A percentile compares a stretch with the other conserved stretches of the same genome.
These are phyloP conservation scores for Prasinococcaceae sp. DNA, from an alignment of 139 green algal species.

Conservation along the genomic window DNA sequence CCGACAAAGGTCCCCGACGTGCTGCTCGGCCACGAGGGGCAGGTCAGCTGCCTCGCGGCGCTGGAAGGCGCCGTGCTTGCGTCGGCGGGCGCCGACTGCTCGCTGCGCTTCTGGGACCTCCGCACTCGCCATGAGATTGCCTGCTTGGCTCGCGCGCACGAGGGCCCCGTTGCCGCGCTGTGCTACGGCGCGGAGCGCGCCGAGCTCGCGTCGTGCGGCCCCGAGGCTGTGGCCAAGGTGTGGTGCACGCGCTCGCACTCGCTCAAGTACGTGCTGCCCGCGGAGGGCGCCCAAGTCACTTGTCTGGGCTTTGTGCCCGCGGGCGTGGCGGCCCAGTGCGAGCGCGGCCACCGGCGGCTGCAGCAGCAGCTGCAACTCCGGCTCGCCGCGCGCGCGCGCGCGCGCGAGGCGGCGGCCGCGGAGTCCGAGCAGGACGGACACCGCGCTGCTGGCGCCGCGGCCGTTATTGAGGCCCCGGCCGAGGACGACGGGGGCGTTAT, in stretches of 20 bases:
- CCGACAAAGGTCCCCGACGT: not conserved
- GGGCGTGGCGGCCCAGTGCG: too few relatives aligned
- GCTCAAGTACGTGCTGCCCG: conserved; percentile 7
- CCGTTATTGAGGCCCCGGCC: not conserved
- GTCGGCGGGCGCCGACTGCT: conserved; percentile 4
- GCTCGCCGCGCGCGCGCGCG: not conserved
- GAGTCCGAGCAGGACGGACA: too few relatives aligned
- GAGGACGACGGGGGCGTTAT: too few relatives aligned
- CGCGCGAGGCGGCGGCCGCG: too few relatives aligned
- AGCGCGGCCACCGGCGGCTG: too few relatives aligned
- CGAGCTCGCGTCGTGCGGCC: conserved; percentile 2
- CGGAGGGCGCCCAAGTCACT: not conserved
- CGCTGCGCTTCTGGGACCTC: conserved; percentile 17
- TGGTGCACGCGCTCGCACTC: conserved; percentile 4
- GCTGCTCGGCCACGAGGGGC: conserved; percentile 9
- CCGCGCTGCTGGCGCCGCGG: not conserved
- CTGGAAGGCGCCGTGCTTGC: conserved; percentile 1
- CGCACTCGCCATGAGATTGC: conserved; percentile 16
- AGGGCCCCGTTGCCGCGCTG: not conserved
- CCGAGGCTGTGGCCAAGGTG: conserved; percentile 4
- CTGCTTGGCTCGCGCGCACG: conserved; percentile 1
- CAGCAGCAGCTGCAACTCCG: not conserved
- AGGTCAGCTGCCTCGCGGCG: conserved; percentile 1
- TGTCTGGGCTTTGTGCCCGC: too few relatives aligned
- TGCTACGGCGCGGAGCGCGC: conserved; percentile 1